Evolutionary conservation across 2,329 filamentous ascomycete genomes (phyloP), one percentile per base, ranked within the genome.

Genomic region (Lachnum nothofagi): DNA sequence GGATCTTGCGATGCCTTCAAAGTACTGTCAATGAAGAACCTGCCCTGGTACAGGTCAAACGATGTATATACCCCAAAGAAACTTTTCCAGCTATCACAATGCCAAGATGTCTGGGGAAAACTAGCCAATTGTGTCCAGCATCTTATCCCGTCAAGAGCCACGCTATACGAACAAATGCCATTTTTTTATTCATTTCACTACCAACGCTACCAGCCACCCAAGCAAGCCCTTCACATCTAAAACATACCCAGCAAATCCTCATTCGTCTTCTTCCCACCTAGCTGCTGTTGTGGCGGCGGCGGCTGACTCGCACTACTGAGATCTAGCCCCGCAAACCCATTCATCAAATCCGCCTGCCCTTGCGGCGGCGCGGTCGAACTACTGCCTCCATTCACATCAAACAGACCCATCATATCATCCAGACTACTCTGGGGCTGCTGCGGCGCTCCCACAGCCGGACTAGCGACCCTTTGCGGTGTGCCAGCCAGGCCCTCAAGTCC

Each of bases 281-380:
- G 65, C 62, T 86, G 78, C 65, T 80, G 77, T 9, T 74, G 72
- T 4, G 85, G 74, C 14, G 85, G 83, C 25, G 85, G 77, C 16
- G 86, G 81, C 57, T 83, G 79, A 55, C 74, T 79, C 14, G 72
- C 70, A 34, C 79, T 81, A 40, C 82, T 79, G 63, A 98, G 73
- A 69, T 88, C 83, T 71, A 98, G 74, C 4, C 82, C 82, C 23
- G 83, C 87, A 64, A 98, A 94, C 1, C 91, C 91, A 63, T 89
- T 89, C 75, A 96, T 75, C 57, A 67, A 45, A 55, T 66, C 60
- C 41, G 65, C 59, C 27, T 59, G 57, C 46, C 63, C 52, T 39
- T 60, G 54, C 60, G 64, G 56, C 61, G 55, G 12, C 49, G 48
- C 33, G 49, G 50, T 44, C 44, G 57, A 53, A 39, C 46, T 54